Evolutionary conservation across 1,139 yeast species (phyloP).

Genomic region (Suhomyces bokatorum): DNA sequence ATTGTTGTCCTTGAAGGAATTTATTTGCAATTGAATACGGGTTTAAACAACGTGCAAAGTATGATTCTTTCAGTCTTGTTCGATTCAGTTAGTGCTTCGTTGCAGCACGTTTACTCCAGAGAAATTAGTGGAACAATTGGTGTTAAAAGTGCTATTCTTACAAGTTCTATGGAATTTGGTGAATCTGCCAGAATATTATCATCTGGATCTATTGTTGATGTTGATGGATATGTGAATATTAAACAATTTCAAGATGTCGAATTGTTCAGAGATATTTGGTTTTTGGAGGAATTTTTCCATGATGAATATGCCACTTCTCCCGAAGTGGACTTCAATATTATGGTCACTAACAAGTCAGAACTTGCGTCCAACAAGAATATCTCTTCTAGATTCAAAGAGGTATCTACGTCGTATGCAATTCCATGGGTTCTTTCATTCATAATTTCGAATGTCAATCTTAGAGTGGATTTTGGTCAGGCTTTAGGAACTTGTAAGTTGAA

Average conservation of each 20-base stretch:
- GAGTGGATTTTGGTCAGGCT: slow-evolving; percentile 80
- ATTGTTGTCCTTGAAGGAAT: slow-evolving; percentile 71
- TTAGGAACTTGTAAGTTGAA: slow-evolving; percentile 63
- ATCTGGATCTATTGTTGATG: slow-evolving; percentile 55
- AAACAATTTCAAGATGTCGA: slow-evolving; percentile 87
- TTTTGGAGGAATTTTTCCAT: slow-evolving; percentile 38
- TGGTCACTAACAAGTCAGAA: slow-evolving; percentile 15
- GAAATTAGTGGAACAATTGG: slow-evolving; percentile 78
- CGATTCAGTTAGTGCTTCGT: slow-evolving; percentile 59
- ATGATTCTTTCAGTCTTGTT: slow-evolving; percentile 47
- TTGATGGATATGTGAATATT: slow-evolving; percentile 66
- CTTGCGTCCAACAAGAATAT: slow-evolving; percentile 41
- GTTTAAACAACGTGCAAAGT: slow-evolving; percentile 41
- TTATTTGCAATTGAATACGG: slow-evolving; percentile 57
- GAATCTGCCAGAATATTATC: slow-evolving; percentile 44
- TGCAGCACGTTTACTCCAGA: slow-evolving; percentile 89
- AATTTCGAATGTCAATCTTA: slow-evolving; percentile 52
- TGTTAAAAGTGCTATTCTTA: slow-evolving; percentile 51
- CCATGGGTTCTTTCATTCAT: slow-evolving; percentile 75
- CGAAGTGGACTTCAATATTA: slow-evolving; percentile 2
- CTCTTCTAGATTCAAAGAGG: slow-evolving; percentile 57
- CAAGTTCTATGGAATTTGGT: slow-evolving; percentile 39
- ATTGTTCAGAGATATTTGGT: slow-evolving; percentile 84
- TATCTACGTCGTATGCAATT: slow-evolving; percentile 61
- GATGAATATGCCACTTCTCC: neutral